Evolutionary conservation across 495 filamentous ascomycete species (phyloP), one percentile per base, ranked within the genome.

Genomic region (Podospora pseudoanserina): DNA sequence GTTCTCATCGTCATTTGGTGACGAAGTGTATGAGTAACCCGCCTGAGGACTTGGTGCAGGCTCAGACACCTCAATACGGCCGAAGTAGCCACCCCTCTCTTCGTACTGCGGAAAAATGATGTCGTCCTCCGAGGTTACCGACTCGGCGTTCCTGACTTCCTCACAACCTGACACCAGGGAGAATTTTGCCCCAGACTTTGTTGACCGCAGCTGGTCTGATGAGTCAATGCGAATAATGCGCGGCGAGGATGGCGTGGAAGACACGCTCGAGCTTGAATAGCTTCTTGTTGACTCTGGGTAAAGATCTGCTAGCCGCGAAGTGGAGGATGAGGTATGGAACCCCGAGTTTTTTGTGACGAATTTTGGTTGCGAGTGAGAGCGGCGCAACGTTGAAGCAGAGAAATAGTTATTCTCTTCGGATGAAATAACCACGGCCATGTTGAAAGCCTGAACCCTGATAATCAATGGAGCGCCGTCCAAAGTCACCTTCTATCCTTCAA

Each of bases 131-230:
- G 78, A 65, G 15, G 75, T 67, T 16, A 72, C 72, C n/a, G 70
- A 60, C 28, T 64, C 69, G 4, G 70, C 49, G 26, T 82, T 80
- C n/a, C 81, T 78, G 23, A 83, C 79, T 27, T 84, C 79, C 20
- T 85, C 82, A 69, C 77, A 84, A 63, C 81, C 79, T 18, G 82
- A 83, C 67, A 85, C 84, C 30, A 91, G 74, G 0, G 90, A 91
- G 27, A 92, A 74, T 66, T 83, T 89, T 66, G 87, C 88, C 16
- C 87, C 81, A n/a, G 88, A 85, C 20, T 87, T 87, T 11, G 89
- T 88, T 3, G 82, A 79, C 60, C 75, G 80, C 1, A 81, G 82
- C 58, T 73, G 71, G 28, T 80, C 79, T 30, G 71, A 65, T 16
- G 81, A 82, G 59, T 81, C 81, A 65, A 67, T 71, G 54, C 76